Base-by-base conservation (phyloP, 2,329 filamentous ascomycete species). In the Claviceps africana region DNA sequence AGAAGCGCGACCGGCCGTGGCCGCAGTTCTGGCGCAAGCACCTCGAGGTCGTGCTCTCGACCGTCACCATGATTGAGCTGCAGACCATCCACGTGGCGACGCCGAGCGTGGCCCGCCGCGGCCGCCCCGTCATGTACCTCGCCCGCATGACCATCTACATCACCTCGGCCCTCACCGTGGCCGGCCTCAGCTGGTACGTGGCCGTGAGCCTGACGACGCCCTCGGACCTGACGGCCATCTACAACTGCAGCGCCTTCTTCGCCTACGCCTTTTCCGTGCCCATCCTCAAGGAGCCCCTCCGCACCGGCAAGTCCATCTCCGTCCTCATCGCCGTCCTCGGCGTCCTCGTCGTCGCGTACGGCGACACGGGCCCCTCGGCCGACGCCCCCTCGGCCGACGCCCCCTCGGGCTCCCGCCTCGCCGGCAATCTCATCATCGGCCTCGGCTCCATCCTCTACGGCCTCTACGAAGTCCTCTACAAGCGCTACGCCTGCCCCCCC, bases 241-340 rank as follows among this genome's bases (percentile, higher is more conserved):
- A 98, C 77, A 98, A 98, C 71, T 98, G 93, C 75, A 95, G 88
- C 51, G 91, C 93, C 54, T 98, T 98, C 70, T 98, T 98, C 67
- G 93, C 93, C 48, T 98, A 98, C 65, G 91, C 88, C 13, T 98
- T 98, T 65, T 94, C 87, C 46, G 89, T 98, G 45, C 89, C 90
- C 1, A 70, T 98, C 19, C 75, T 98, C 2, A 82, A 86, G 53
- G 93, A 98, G 67, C 88, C 85, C 58, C 70, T 96, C 13, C 82
- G 88, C 22, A 70, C 84, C 39, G 88, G 88, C 70, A 98, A 98
- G 72, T 83, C 89, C 30, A 65, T 94, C 49, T 87, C 91, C 4
- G 93, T 98, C 1, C 75, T 81, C 11, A 79, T 98, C 40, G 93
- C 93, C 51, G 94, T 97, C 55, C 70, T 82, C 0, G 93, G 93